These are phyloP conservation scores for Amanita jacksonii DNA, from an alignment of 768 basidiomycete species.

Conservation along the genomic window DNA sequence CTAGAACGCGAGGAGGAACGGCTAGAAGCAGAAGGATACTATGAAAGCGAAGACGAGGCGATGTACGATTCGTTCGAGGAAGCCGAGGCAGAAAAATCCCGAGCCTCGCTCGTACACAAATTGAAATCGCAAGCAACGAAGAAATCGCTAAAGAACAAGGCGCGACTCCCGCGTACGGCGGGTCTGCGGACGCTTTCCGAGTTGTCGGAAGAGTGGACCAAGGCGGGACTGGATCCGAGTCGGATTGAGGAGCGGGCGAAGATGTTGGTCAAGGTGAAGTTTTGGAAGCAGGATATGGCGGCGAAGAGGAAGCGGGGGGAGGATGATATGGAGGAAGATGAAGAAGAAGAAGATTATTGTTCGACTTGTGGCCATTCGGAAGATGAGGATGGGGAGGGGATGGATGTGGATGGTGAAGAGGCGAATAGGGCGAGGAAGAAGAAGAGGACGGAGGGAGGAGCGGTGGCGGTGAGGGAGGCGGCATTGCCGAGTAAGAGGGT, in stretches of 20 bases:
- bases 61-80: constrained; percentile 77
- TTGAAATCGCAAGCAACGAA: constrained; percentile 69
- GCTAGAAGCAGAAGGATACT: constrained; percentile 92
- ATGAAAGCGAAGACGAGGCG: constrained; percentile 82
- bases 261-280: constrained; percentile 68
- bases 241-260: constrained; percentile 83
- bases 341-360: constrained; percentile 45
- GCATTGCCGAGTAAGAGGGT: constrained; percentile 38
- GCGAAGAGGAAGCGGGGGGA: constrained; percentile 63
- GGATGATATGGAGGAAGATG: constrained; percentile 49
- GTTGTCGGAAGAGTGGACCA: constrained; percentile 72
- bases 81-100: constrained; percentile 59
- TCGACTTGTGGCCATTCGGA: too few relatives aligned
- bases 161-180: constrained; percentile 70
- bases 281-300: constrained; percentile 57
- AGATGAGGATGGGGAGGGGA: too few relatives aligned
- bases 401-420: too few relatives aligned
- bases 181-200: constrained; percentile 63
- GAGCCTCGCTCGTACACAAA: constrained; percentile 52
- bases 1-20: constrained; percentile 95
- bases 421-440: constrained; percentile 47
- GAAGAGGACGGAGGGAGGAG: constrained; percentile 52
- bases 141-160: constrained; percentile 79
- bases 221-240: constrained; percentile 83
- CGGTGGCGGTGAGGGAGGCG: constrained; percentile 38